Evolutionary conservation across 2,329 filamentous ascomycete species (phyloP).

Genomic region (Exserohilum rostratum): DNA sequence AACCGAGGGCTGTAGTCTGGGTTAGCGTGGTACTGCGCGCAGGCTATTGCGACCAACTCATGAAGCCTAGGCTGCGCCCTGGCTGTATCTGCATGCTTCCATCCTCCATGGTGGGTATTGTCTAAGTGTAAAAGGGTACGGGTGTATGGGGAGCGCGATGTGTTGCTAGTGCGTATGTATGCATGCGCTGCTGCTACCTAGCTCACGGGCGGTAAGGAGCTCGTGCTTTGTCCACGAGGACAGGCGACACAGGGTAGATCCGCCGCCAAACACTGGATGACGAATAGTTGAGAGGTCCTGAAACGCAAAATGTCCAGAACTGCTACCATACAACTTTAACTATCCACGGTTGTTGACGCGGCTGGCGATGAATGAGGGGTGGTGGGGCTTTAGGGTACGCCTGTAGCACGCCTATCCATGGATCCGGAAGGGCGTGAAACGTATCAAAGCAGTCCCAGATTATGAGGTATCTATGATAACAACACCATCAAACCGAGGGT

Average conservation of each 20-base stretch:
- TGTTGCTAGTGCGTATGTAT: conserved; percentile 12
- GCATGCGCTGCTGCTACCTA: conserved; percentile 15
- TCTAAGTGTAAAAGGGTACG: neutral
- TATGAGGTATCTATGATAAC: neutral
- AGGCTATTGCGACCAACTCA: conserved; percentile 39
- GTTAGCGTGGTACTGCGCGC: conserved; percentile 19
- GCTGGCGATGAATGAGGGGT: conserved; percentile 14
- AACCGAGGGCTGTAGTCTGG: conserved; percentile 74
- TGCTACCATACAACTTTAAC: neutral
- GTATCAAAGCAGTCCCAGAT: neutral
- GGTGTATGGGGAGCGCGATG: neutral
- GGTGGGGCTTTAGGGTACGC: conserved; percentile 17
- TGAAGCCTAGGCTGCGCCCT: conserved; percentile 47
- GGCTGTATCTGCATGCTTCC: conserved; percentile 38
- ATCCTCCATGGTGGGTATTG: conserved; percentile 37
- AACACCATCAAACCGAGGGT: neutral
- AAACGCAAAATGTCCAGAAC: neutral
- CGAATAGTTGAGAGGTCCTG: neutral
- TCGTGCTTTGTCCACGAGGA: conserved; percentile 38
- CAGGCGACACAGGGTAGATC: conserved; percentile 5
- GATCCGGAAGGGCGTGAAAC: neutral
- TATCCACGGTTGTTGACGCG: neutral
- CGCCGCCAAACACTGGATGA: neutral
- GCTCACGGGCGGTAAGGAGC: conserved; percentile 14
- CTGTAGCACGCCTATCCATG: neutral